phyloP scores from a whole-genome alignment of 1,139 yeast species.

The Meyerozyma guilliermondii region DNA sequence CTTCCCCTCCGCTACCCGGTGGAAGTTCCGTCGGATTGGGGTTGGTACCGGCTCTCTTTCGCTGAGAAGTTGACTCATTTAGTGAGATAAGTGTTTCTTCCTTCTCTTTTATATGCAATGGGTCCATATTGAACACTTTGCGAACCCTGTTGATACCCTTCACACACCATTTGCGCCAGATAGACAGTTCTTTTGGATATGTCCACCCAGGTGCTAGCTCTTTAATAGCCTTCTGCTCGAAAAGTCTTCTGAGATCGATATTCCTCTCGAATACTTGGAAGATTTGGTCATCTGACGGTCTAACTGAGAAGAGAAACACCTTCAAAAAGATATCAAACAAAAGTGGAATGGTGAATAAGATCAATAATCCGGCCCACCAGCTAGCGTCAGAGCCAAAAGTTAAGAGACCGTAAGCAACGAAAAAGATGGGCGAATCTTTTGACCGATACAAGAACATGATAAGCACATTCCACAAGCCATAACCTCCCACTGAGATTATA shows the following conservation, averaged over 20 bases:
- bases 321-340: constrained; percentile 63
- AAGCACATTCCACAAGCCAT: constrained; percentile 79
- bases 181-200: constrained; percentile 44
- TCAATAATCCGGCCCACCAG: constrained; percentile 80
- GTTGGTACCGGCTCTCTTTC: constrained; percentile 50
- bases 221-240: constrained; percentile 68
- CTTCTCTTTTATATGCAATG: neutral
- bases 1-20: constrained; percentile 46
- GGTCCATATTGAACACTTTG: constrained; percentile 5
- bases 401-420: constrained; percentile 64
- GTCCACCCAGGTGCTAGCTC: constrained; percentile 84
- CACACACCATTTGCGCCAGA: constrained; percentile 13
- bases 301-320: constrained; percentile 48
- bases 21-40: constrained; percentile 42
- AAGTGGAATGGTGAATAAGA: constrained; percentile 52
- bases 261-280: constrained; percentile 77
- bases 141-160: constrained; percentile 5
- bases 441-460: constrained; percentile 64
- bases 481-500: constrained; percentile 77
- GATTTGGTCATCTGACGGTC: constrained; percentile 72
- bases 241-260: constrained; percentile 55
- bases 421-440: constrained; percentile 59
- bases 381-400: constrained; percentile 74
- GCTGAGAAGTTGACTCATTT: constrained; percentile 29
- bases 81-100: neutral